Percentiles rank a stretch among this genome's conserved stretches.
These are phyloP conservation scores for Sarocladium kiliense DNA, from an alignment of 2,329 filamentous ascomycete species.

Conservation along the genomic window DNA sequence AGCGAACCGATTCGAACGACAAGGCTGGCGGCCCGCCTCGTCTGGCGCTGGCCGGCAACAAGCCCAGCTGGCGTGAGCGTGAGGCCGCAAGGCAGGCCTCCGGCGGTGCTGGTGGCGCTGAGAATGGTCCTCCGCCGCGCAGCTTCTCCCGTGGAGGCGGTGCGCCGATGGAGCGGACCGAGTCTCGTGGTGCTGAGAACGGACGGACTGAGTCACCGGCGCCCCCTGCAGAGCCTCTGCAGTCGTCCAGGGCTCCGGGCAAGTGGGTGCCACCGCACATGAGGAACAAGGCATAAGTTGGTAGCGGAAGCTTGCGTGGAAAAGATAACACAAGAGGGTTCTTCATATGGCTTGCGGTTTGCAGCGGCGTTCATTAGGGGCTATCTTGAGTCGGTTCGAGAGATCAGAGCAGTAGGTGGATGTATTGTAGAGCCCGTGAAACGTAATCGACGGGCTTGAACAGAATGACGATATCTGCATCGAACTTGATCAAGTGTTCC, in stretches of 20 bases:
- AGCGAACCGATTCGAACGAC: conserved; percentile 45
- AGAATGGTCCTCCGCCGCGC: conserved; percentile 38
- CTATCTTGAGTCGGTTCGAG: conserved; percentile 4
- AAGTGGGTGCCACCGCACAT: conserved; percentile 54
- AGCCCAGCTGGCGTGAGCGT: conserved; percentile 69
- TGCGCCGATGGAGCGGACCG: conserved; percentile 37
- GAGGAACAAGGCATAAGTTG: conserved; percentile 26
- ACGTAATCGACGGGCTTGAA: background rate
- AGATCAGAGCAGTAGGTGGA: background rate
- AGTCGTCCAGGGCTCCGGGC: conserved; percentile 47
- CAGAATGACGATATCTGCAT: conserved; percentile 6
- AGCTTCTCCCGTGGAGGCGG: conserved; percentile 30
- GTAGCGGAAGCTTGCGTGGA: conserved; percentile 1
- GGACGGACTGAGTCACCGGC: conserved; percentile 35
- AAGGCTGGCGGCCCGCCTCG: conserved; percentile 49
- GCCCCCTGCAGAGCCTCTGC: conserved; percentile 42
- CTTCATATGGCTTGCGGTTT: conserved; percentile 9
- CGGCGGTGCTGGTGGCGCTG: conserved; percentile 25
- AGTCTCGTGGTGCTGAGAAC: conserved; percentile 37
- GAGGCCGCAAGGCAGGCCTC: conserved; percentile 46
- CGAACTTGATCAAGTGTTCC: background rate
- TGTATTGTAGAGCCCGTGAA: background rate
- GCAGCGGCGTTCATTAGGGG: conserved; percentile 9
- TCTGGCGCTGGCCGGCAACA: conserved; percentile 55
- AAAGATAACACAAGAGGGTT: conserved; percentile 3